A percentile compares a stretch with the other conserved stretches of the same genome.
Evolutionary conservation across 2,329 filamentous ascomycete genomes (phyloP).

Genomic region (Byssothecium circinans): DNA sequence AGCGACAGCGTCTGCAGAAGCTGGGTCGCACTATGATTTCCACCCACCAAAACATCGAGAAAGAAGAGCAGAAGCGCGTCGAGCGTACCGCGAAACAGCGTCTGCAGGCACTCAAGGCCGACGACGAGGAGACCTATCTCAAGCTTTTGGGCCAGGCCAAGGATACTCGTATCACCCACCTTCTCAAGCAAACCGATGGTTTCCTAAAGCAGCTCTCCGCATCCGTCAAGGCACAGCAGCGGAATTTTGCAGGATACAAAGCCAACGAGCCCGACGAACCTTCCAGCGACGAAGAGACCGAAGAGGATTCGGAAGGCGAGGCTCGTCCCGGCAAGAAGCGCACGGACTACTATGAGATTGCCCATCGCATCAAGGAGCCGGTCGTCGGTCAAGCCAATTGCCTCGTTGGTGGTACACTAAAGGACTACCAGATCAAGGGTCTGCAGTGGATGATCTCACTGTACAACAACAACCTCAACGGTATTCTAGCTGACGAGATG

Average conservation of each 20-base stretch:
- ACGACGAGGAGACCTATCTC: constrained; percentile 98
- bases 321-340: constrained; percentile 69
- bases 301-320: constrained; percentile 67
- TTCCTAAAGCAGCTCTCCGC: constrained; percentile 95
- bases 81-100: constrained; percentile 98
- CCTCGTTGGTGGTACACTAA: constrained; percentile 86
- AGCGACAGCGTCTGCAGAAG: constrained; percentile 78
- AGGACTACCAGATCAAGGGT: constrained; percentile 98
- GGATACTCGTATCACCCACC: constrained; percentile 97
- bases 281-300: constrained; percentile 55
- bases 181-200: constrained; percentile 94
- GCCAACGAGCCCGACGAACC: constrained; percentile 56
- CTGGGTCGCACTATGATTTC: constrained; percentile 84
- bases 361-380: constrained; percentile 92
- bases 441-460: constrained; percentile 99
- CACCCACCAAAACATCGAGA: constrained; percentile 95
- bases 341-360: constrained; percentile 98
- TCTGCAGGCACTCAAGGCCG: constrained; percentile 97
- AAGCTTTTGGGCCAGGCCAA: constrained; percentile 98
- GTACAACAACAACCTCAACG: constrained; percentile 99
- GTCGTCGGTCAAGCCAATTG: constrained; percentile 80
- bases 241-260: constrained; percentile 76
- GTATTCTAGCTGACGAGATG: constrained; percentile 98
- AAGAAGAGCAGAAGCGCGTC: constrained; percentile 98
- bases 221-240: constrained; percentile 92